A percentile compares a stretch with the other conserved stretches of the same genome.
phyloP scores from a whole-genome alignment of 1,139 yeast genomes.

The Arxiozyma slooffiae region DNA sequence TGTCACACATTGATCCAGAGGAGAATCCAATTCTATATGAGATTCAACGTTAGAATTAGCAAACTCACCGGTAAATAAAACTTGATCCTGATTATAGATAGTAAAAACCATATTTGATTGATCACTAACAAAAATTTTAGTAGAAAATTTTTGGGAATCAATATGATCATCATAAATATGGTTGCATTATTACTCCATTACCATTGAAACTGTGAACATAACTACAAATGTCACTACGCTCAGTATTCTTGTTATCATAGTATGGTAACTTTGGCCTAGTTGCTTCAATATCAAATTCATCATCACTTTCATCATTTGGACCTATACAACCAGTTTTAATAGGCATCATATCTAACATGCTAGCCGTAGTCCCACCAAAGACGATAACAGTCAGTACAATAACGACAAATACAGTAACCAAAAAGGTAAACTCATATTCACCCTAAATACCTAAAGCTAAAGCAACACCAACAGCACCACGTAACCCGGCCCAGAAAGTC shows the following conservation, averaged over 20 bases:
- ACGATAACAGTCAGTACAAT: conserved; percentile 92
- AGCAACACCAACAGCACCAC: conserved; percentile 99
- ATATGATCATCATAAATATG: conserved; percentile 4
- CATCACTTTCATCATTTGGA: conserved; percentile 77
- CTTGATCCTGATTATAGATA: neutral
- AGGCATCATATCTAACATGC: conserved; percentile 90
- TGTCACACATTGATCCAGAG: neutral
- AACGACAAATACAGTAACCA: conserved; percentile 92
- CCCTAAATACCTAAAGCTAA: conserved; percentile 96
- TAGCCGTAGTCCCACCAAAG: conserved; percentile 97
- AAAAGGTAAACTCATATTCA: conserved; percentile 75
- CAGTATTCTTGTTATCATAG: neutral
- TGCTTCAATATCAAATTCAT: conserved; percentile 89
- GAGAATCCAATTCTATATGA: neutral
- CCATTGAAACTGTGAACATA: neutral
- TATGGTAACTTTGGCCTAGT: conserved; percentile 34
- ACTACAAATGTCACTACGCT: neutral
- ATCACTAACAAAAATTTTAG: neutral
- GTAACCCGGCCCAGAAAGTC: conserved; percentile 98
- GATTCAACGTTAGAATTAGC: neutral
- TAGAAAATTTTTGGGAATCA: conserved; percentile 6
- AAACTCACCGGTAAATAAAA: neutral
- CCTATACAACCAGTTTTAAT: conserved; percentile 86
- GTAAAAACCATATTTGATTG: neutral
- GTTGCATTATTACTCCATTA: neutral